A percentile compares a stretch with the other conserved stretches of the same genome.
Conservation (phyloP, 805 yeast genomes). For the Debaryomyces maramus region DNA sequence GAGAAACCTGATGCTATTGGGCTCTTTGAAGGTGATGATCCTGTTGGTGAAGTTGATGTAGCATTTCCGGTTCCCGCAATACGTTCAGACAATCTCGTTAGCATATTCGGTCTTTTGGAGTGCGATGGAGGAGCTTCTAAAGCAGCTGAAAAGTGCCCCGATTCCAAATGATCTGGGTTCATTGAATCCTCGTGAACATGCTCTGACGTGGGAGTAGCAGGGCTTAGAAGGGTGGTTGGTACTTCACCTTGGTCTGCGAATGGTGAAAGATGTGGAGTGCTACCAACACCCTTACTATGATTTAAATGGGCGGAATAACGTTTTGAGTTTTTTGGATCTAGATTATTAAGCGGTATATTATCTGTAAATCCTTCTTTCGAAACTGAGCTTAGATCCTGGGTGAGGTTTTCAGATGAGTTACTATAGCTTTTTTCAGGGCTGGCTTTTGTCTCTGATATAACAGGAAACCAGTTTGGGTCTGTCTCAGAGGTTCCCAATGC, state of each 20-base stretch:
- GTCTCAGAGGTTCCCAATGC: slow-evolving; percentile 31
- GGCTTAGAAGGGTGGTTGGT: background rate
- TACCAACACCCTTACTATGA: background rate
- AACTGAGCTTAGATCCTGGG: background rate
- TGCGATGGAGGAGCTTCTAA: slow-evolving; percentile 18
- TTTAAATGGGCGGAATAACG: no score
- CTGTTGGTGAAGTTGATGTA: slow-evolving; percentile 7
- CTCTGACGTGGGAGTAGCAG: background rate
- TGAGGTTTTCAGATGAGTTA: slow-evolving; percentile 6
- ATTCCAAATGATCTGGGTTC: slow-evolving; percentile 17
- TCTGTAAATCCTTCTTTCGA: slow-evolving; percentile 11
- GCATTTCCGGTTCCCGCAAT: slow-evolving; percentile 32
- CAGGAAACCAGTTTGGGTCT: slow-evolving; percentile 33
- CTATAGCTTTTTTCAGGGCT: background rate
- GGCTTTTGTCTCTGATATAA: background rate
- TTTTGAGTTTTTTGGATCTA: no score
- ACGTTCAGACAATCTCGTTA: slow-evolving; percentile 33
- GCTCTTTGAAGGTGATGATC: background rate
- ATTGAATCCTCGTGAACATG: background rate
- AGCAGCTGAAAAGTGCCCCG: slow-evolving; percentile 15
- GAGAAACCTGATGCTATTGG: slow-evolving; percentile 1
- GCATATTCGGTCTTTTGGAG: slow-evolving; percentile 22
- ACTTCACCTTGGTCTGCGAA: no score
- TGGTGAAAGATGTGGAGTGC: background rate
- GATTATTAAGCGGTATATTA: slow-evolving; percentile 19